Evolutionary conservation across 2,329 filamentous ascomycete species (phyloP).

Genomic region (Hypoxylon sp.): DNA sequence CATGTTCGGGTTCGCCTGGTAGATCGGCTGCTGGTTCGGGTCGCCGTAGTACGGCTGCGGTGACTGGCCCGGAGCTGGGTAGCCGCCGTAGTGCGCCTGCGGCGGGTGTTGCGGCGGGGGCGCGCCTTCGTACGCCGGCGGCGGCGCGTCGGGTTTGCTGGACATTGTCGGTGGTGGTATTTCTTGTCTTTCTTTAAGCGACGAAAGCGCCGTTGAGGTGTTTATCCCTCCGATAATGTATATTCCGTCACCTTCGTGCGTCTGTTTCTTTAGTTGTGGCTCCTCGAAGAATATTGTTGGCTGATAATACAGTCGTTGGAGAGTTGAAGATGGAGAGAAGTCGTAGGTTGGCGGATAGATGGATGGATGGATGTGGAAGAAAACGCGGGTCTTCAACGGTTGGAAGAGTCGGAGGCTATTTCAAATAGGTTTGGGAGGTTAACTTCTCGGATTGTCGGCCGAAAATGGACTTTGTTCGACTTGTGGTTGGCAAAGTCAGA

Average conservation of each 20-base stretch:
- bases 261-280: neutral
- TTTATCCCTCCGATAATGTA: no score
- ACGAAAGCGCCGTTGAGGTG: no score
- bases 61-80: conserved; percentile 39
- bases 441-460: neutral
- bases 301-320: no score
- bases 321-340: neutral
- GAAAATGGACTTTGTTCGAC: neutral
- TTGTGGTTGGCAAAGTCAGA: neutral
- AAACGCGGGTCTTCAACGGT: neutral
- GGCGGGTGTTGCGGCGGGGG: conserved; percentile 55
- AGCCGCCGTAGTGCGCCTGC: conserved; percentile 50
- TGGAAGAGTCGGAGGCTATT: neutral
- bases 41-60: conserved; percentile 35
- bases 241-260: no score
- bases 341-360: neutral
- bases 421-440: neutral
- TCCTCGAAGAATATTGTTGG: no score
- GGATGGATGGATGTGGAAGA: no score
- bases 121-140: conserved; percentile 59
- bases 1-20: conserved; percentile 53
- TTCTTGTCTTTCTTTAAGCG: neutral
- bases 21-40: conserved; percentile 47
- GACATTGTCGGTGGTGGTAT: conserved; percentile 48
- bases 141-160: conserved; percentile 58